Conservation (phyloP, 2,329 filamentous ascomycete genomes). For the Periglandula ipomoeae region DNA sequence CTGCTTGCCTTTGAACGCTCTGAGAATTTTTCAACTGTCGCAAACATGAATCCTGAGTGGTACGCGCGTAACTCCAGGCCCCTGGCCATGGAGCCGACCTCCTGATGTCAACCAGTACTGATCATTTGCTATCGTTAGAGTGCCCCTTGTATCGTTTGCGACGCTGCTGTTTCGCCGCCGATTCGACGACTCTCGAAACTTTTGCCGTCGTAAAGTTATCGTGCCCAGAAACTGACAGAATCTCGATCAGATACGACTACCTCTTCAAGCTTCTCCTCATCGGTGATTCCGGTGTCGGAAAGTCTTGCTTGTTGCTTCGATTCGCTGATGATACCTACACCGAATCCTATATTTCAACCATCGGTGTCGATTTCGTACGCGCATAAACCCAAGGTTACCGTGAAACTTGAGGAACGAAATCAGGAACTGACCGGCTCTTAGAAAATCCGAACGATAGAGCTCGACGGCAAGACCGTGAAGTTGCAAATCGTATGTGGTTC, state of each 20-base stretch:
- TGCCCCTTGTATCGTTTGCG: not conserved
- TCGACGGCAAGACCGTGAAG: slow-evolving; percentile 99
- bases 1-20: slow-evolving; percentile 1
- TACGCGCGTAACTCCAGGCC: slow-evolving; percentile 42
- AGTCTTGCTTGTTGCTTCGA: slow-evolving; percentile 95
- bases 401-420: not conserved
- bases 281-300: slow-evolving; percentile 99
- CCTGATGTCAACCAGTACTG: slow-evolving; percentile 16
- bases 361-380: slow-evolving; percentile 97
- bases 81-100: slow-evolving; percentile 19
- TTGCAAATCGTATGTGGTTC: slow-evolving; percentile 78
- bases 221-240: slow-evolving; percentile 14
- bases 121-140: slow-evolving; percentile 6
- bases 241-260: slow-evolving; percentile 83
- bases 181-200: not conserved
- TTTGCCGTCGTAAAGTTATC: too few species aligned
- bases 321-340: slow-evolving; percentile 99
- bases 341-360: slow-evolving; percentile 99
- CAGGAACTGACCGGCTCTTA: slow-evolving; percentile 27
- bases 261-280: slow-evolving; percentile 99
- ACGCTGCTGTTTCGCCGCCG: not conserved
- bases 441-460: slow-evolving; percentile 99
- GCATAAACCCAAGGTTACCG: too few species aligned
- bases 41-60: slow-evolving; percentile 88
- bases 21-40: slow-evolving; percentile 16